Evolutionary conservation across 805 yeast species (phyloP).

Genomic region (Barnettozyma salicaria): DNA sequence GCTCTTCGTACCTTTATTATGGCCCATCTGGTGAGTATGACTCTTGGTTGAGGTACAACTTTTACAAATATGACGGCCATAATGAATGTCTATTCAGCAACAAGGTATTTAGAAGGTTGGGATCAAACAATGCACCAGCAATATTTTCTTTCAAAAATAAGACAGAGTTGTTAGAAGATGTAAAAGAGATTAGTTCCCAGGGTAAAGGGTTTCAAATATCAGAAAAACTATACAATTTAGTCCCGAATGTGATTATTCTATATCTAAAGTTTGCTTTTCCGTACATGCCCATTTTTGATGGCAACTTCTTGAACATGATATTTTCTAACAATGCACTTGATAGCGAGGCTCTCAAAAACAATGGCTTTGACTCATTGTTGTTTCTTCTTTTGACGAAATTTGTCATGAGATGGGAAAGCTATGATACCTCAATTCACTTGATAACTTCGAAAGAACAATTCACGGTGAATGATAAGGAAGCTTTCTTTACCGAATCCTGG

Average conservation of each 20-base stretch:
- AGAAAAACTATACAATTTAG: constrained; percentile 1
- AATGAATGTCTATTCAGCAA: constrained; percentile 10
- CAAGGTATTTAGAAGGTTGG: constrained; percentile 11
- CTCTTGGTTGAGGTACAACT: constrained; percentile 13
- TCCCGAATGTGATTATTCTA: constrained; percentile 10
- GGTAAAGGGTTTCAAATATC: background rate
- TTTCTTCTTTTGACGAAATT: constrained; percentile 7
- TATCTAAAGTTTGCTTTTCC: constrained; percentile 12
- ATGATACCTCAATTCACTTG: constrained; percentile 12
- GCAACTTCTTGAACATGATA: constrained; percentile 10
- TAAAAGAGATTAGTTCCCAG: constrained; percentile 1
- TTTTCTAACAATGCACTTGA: constrained; percentile 13
- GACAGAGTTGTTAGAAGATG: background rate
- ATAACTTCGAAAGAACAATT: constrained; percentile 8
- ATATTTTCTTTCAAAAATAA: constrained; percentile 9
- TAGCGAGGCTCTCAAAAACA: constrained; percentile 4
- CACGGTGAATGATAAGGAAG: constrained; percentile 4
- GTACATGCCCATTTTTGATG: constrained; percentile 10
- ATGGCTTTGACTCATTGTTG: constrained; percentile 4
- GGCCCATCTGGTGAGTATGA: constrained; percentile 13
- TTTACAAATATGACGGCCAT: constrained; percentile 11
- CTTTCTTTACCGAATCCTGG: constrained; percentile 9
- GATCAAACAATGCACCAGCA: constrained; percentile 6
- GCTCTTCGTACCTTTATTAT: constrained; percentile 5
- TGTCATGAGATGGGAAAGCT: constrained; percentile 11